Percentiles rank a stretch among this genome's conserved stretches.
phyloP scores from a whole-genome alignment of 805 yeast genomes.

The Ogataea henricii region DNA sequence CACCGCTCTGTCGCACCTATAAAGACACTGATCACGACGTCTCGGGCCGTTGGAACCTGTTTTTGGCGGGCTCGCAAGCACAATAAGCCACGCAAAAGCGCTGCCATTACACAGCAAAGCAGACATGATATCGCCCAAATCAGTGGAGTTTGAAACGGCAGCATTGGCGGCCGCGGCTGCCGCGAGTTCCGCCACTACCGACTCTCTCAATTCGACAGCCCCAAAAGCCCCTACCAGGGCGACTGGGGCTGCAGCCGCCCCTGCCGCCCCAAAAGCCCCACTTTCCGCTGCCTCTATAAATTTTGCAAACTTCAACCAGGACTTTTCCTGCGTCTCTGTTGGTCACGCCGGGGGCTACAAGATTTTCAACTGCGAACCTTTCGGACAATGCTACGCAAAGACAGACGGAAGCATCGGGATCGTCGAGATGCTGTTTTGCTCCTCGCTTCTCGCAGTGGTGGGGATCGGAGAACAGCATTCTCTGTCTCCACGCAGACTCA shows the following conservation, averaged over 20 bases:
- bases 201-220: not conserved
- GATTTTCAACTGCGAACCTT: slow-evolving; percentile 84
- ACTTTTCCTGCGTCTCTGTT: slow-evolving; percentile 74
- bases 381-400: slow-evolving; percentile 65
- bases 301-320: slow-evolving; percentile 81
- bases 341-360: slow-evolving; percentile 67
- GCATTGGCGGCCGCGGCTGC: slow-evolving; percentile 23
- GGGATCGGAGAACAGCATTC: slow-evolving; percentile 77
- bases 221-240: not conserved
- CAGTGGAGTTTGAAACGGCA: slow-evolving; percentile 25
- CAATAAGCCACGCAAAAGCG: not conserved
- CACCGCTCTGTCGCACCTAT: not conserved
- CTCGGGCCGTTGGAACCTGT: not conserved
- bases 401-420: slow-evolving; percentile 64
- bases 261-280: slow-evolving; percentile 9
- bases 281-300: slow-evolving; percentile 34
- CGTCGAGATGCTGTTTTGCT: slow-evolving; percentile 88
- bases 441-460: slow-evolving; percentile 82
- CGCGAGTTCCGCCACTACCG: slow-evolving; percentile 18
- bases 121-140: slow-evolving; percentile 20
- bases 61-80: not conserved
- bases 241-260: slow-evolving; percentile 1
- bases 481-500: slow-evolving; percentile 80
- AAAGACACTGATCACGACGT: not conserved
- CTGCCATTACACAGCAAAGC: not conserved